Base-by-base conservation (phyloP, 1,284 basidiomycete species). In the Leccinum solheimii region DNA sequence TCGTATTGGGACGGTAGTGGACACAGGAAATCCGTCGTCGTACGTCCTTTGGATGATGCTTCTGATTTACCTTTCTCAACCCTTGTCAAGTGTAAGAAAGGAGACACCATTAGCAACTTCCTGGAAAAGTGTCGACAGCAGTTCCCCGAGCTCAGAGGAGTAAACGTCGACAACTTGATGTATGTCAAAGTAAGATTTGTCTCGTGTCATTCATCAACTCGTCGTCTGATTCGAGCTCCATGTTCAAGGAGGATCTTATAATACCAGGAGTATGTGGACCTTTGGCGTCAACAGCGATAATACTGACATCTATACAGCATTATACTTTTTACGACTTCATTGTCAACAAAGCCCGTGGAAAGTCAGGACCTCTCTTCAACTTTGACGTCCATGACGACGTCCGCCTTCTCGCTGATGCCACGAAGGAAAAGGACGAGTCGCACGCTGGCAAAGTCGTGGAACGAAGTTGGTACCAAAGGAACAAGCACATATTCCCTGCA, bases 381-480 rank as follows among this genome's bases (percentile, higher is more conserved):
- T 99, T 99, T 75, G 97, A 99, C 75, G 97, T 98, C 7, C 97
- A 99, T 76, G 97, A 99, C 72, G 97, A 99, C 73, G 92, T 99
- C 10, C 92, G 97, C 5, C 76, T 99, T 65, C 81, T 98, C n/a
- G 88, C 93, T 16, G 97, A 99, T 72, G 97, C 97, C 1, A 94
- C 94, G 0, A 87, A 91, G 63, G 97, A 99, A 77, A 99, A 98
- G 78, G 95, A 99, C 72, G 97, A 99, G 78, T 96, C 94, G 8
- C 97, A 99, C 72, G 97, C 97, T 0, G 97, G 97, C 2, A 99
- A 99, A 74, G 97, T 99, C 3, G 97, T 99, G 10, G 95, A 98
- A 75, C 80, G 97, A 63, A 92, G 91, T 62, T 99, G 93, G 85
- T 98, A 99, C 74, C 92, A 96, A 70, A 83, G 95, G 53, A 96